A percentile compares a stretch with the other conserved stretches of the same genome.
Evolutionary conservation across 192 early-diverging fungal species (phyloP).

Genomic region (Funneliformis geosporum): DNA sequence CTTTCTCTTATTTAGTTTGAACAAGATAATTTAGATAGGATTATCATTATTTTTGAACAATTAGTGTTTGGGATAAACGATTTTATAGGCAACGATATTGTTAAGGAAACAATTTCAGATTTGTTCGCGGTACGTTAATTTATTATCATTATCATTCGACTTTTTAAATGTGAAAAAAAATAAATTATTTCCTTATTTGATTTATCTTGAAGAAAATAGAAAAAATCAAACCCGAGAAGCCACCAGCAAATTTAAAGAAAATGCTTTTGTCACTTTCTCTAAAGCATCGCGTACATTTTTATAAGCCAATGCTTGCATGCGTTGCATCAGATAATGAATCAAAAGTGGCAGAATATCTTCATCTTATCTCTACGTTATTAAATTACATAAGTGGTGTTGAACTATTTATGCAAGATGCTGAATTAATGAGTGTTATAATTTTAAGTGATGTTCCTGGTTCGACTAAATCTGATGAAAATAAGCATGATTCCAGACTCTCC

Average conservation of each 20-base stretch:
- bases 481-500: neutral
- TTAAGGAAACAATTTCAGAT: slow-evolving; percentile 44
- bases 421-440: slow-evolving; percentile 56
- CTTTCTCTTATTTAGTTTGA: slow-evolving; percentile 21
- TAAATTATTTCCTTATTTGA: neutral
- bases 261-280: slow-evolving; percentile 45
- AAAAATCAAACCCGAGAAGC: slow-evolving; percentile 39
- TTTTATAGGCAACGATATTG: slow-evolving; percentile 40
- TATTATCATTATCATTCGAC: neutral
- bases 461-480: slow-evolving; percentile 1
- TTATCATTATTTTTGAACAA: slow-evolving; percentile 22
- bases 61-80: slow-evolving; percentile 32
- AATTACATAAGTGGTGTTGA: slow-evolving; percentile 51
- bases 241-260: slow-evolving; percentile 41
- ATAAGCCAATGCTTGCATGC: slow-evolving; percentile 56
- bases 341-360: slow-evolving; percentile 45
- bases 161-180: neutral
- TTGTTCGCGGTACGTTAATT: slow-evolving; percentile 45
- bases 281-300: slow-evolving; percentile 43
- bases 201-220: slow-evolving; percentile 40
- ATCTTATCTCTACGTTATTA: slow-evolving; percentile 45
- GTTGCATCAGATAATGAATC: slow-evolving; percentile 51
- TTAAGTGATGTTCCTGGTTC: slow-evolving; percentile 48
- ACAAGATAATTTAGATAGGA: slow-evolving; percentile 26
- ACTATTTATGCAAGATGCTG: slow-evolving; percentile 57